These are phyloP conservation scores for Albizia julibrissin DNA, from an alignment of 306 rosid species.

Conservation along the genomic window DNA sequence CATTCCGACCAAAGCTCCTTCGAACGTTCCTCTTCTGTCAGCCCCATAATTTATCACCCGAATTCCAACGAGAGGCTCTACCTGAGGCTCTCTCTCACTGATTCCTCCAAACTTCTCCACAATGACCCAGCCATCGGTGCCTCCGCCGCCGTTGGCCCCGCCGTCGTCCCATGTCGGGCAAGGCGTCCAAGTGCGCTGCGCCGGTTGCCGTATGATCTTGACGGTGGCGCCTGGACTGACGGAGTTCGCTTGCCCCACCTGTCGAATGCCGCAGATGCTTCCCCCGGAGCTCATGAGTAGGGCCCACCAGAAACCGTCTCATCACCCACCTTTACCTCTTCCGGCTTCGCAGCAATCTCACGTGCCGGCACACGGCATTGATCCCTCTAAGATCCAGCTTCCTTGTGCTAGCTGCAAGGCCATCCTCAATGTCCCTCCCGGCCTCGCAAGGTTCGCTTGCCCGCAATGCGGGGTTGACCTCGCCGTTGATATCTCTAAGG, in stretches of 20 bases:
- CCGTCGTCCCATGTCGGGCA: slow-evolving; percentile 38
- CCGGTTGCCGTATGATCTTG: slow-evolving; percentile 86
- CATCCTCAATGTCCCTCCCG: slow-evolving; percentile 94
- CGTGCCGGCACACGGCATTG: slow-evolving; percentile 81
- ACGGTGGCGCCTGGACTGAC: slow-evolving; percentile 71
- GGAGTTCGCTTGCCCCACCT: slow-evolving; percentile 81
- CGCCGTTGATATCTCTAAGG: slow-evolving; percentile 43
- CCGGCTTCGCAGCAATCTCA: slow-evolving; percentile 36
- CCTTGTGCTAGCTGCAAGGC: slow-evolving; percentile 94
- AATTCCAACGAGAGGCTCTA: background rate
- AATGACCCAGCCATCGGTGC: slow-evolving; percentile 65
- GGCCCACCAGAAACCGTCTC: slow-evolving; percentile 46
- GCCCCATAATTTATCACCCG: slow-evolving; percentile 6
- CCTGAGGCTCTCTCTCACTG: slow-evolving; percentile 2
- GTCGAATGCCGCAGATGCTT: slow-evolving; percentile 91
- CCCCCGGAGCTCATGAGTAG: slow-evolving; percentile 92
- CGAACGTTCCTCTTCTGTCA: slow-evolving; percentile 16
- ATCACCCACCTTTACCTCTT: slow-evolving; percentile 17
- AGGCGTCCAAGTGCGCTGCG: slow-evolving; percentile 92
- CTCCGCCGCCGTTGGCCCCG: slow-evolving; percentile 42
- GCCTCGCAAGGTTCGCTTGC: slow-evolving; percentile 73
- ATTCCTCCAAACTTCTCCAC: background rate
- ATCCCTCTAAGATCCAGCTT: slow-evolving; percentile 97
- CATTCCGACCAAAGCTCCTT: slow-evolving; percentile 30
- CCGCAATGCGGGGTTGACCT: slow-evolving; percentile 91